Percentiles rank a stretch among this genome's conserved stretches.
Evolutionary conservation across 805 yeast species (phyloP).

Genomic region (Trichomonascus vanleenenianus): DNA sequence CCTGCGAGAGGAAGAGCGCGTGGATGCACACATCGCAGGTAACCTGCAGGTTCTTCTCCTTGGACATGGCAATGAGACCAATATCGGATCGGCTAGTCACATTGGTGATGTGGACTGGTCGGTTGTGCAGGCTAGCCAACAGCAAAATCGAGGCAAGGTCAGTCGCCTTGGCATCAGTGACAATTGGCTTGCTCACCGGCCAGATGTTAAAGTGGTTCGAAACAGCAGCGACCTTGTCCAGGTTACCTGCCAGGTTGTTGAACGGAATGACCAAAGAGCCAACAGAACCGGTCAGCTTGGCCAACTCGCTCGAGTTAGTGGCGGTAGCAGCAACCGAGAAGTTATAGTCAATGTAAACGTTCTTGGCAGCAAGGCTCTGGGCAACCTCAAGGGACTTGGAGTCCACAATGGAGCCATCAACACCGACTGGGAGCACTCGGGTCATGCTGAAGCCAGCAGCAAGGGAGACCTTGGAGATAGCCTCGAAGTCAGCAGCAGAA

Average conservation of each 20-base stretch:
- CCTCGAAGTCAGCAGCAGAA: conserved; percentile 52
- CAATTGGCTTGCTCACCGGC: conserved; percentile 77
- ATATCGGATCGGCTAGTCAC: conserved; percentile 77
- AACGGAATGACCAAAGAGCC: conserved; percentile 80
- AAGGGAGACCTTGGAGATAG: conserved; percentile 60
- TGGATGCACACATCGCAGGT: conserved; percentile 86
- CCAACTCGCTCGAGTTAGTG: conserved; percentile 52
- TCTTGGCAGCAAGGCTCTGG: conserved; percentile 43
- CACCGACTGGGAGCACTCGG: conserved; percentile 67
- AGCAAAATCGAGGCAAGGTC: conserved; percentile 88
- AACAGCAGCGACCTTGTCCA: conserved; percentile 64
- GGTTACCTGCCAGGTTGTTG: conserved; percentile 51
- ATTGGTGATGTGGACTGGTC: conserved; percentile 83
- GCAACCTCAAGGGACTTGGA: conserved; percentile 59
- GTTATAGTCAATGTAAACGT: conserved; percentile 70
- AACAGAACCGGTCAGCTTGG: conserved; percentile 55
- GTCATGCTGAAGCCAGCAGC: conserved; percentile 85
- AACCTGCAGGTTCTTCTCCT: conserved; percentile 70
- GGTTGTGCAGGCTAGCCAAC: conserved; percentile 77
- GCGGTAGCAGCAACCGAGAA: conserved; percentile 79
- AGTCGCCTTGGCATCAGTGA: conserved; percentile 88
- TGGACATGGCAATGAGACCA: conserved; percentile 75
- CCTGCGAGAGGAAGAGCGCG: conserved; percentile 62
- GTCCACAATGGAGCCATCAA: conserved; percentile 58
- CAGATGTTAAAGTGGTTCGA: conserved; percentile 74